Percentiles rank a stretch among this genome's conserved stretches.
phyloP scores from a whole-genome alignment of 2,329 filamentous ascomycete genomes.

The Sporothrix curviconia region DNA sequence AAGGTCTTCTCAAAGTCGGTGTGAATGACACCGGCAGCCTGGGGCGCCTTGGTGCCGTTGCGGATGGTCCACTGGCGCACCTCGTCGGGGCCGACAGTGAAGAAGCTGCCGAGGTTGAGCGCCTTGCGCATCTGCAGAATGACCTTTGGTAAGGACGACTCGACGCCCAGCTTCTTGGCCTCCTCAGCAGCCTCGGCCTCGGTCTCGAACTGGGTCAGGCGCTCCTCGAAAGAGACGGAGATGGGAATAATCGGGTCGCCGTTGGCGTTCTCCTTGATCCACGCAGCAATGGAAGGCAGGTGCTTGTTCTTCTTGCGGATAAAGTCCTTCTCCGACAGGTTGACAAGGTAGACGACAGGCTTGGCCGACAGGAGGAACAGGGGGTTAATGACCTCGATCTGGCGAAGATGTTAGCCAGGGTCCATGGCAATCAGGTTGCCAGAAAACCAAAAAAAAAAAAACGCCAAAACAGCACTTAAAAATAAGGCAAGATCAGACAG shows the following conservation, averaged over 20 bases:
- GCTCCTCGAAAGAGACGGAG: constrained; percentile 88
- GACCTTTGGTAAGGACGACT: constrained; percentile 86
- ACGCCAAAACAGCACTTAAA: too few species aligned
- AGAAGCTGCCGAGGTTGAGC: constrained; percentile 88
- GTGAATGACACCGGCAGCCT: constrained; percentile 96
- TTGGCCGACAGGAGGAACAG: constrained; percentile 93
- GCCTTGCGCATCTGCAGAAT: constrained; percentile 89
- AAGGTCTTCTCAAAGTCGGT: constrained; percentile 99
- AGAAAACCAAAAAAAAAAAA: not conserved
- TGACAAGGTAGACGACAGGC: constrained; percentile 94
- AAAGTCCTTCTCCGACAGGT: constrained; percentile 94
- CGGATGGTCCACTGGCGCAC: constrained; percentile 98
- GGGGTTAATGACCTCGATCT: constrained; percentile 98
- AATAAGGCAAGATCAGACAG: constrained; percentile 54
- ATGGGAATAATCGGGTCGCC: constrained; percentile 91
- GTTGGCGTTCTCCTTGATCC: constrained; percentile 84
- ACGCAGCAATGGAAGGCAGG: constrained; percentile 84
- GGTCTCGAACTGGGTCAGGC: constrained; percentile 70
- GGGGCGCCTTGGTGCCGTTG: constrained; percentile 92
- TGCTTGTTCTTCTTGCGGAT: constrained; percentile 99
- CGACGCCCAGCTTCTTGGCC: constrained; percentile 79
- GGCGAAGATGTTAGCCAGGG: constrained; percentile 7
- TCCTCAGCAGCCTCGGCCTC: constrained; percentile 76
- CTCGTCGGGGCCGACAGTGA: constrained; percentile 92
- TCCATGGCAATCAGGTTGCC: not conserved